These are phyloP conservation scores for Fusarium tupiense DNA, from an alignment of 2,329 filamentous ascomycete species.

Conservation along the genomic window DNA sequence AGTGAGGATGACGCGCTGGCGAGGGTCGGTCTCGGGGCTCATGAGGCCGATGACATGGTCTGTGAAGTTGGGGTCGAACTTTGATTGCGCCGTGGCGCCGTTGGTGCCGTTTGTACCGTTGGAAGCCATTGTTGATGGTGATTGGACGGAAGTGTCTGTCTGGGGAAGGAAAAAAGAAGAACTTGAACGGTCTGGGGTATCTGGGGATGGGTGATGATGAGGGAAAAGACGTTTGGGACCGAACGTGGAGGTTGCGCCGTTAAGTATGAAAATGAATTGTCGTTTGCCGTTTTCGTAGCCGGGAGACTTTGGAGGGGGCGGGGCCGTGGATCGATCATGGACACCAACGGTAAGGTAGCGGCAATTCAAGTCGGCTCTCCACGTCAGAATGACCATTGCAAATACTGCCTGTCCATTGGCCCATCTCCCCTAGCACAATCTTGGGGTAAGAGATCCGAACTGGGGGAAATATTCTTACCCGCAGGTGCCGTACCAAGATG, in stretches of 20 bases:
- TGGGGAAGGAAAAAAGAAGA: neutral
- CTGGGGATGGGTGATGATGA: neutral
- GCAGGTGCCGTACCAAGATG: slow-evolving; percentile 19
- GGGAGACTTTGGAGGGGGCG: slow-evolving; percentile 28
- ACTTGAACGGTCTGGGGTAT: slow-evolving; percentile 3
- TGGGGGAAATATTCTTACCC: slow-evolving; percentile 33
- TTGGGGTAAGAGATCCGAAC: slow-evolving; percentile 17
- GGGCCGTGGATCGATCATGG: slow-evolving; percentile 30
- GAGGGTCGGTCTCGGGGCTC: slow-evolving; percentile 72
- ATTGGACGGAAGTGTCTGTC: neutral
- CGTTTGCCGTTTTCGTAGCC: slow-evolving; percentile 33
- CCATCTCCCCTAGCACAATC: neutral
- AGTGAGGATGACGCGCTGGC: slow-evolving; percentile 70
- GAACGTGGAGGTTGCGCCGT: slow-evolving; percentile 1
- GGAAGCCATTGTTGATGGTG: slow-evolving; percentile 25
- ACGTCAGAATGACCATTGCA: slow-evolving; percentile 26
- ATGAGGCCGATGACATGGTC: slow-evolving; percentile 77
- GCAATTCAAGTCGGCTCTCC: slow-evolving; percentile 35
- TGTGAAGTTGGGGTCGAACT: slow-evolving; percentile 83
- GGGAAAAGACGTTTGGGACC: neutral
- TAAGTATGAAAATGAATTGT: slow-evolving; percentile 5
- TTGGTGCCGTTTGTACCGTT: slow-evolving; percentile 34
- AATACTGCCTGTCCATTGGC: slow-evolving; percentile 9
- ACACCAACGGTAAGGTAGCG: slow-evolving; percentile 13
- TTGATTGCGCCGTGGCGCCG: slow-evolving; percentile 19